Evolutionary conservation across 768 basidiomycete genomes (phyloP), one percentile per base, ranked within the genome.

Genomic region (Tulasnella sp.): DNA sequence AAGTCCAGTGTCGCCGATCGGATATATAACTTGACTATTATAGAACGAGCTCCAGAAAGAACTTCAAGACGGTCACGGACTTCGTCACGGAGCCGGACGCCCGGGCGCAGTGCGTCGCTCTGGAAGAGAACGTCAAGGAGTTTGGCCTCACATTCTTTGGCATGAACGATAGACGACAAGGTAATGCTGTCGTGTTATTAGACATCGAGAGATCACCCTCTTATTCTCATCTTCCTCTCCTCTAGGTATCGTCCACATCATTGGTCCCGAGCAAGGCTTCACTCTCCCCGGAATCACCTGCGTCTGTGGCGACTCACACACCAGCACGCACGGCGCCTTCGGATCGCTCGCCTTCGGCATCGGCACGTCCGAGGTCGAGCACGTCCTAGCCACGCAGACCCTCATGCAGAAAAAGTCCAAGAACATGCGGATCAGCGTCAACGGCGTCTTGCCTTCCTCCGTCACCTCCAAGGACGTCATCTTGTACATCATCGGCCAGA

Each of bases 241-340:
- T 54, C 29, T 62, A 87, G 85, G 83, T 60, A 89, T 87, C 63
- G 85, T 89, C 5, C 88, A 93, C 71, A 77, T 93, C 63, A 93
- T 93, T 67, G 91, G 90, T 46, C 91, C 91, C 51, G 91, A 93
- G 68, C 91, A 93, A 74, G 91, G 91, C 41, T 93, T 93, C 69
- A 92, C 91, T 48, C 76, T 87, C 30, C 84, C 84, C 4, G 84
- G 84, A 12, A 85, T 83, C 48, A 86, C 84, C 34, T 86, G 84
- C 66, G 91, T 92, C 53, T 93, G 91, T 65, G 91, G 91, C 68
- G 91, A 92, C 72, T 92, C 90, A 3, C 91, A 92, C 73, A 92
- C 91, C 24, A 89, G 90, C 42, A 93, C 91, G 11, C 91, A 93
- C 68, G 91, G 91, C 50, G 91, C 91, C 2, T 93, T 93, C 68